A percentile compares a stretch with the other conserved stretches of the same genome.
Conservation (phyloP, 129 eudicot genomes). For the Arctium minus region DNA sequence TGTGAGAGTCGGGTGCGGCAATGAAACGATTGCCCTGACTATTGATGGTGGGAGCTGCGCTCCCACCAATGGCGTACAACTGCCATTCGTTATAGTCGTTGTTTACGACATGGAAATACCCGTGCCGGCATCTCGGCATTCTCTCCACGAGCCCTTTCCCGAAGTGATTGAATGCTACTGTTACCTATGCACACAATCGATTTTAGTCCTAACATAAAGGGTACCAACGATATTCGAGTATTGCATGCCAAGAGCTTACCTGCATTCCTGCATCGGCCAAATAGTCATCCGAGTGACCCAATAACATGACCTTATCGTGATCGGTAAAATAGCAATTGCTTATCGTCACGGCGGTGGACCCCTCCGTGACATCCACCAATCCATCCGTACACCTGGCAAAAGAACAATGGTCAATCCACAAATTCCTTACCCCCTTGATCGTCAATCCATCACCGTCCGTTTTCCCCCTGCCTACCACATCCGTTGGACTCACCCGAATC, state of each 20-base stretch:
- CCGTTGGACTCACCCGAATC: conserved; percentile 87
- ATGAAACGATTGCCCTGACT: conserved; percentile 91
- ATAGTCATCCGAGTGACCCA: conserved; percentile 73
- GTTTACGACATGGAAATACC: conserved; percentile 92
- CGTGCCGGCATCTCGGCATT: conserved; percentile 87
- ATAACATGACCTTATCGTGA: conserved; percentile 78
- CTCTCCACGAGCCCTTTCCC: conserved; percentile 73
- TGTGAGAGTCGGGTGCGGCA: conserved; percentile 55
- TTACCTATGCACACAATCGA: conserved; percentile 43
- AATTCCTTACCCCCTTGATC: conserved; percentile 58
- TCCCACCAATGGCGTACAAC: conserved; percentile 93
- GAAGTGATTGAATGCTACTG: conserved; percentile 84
- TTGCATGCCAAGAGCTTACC: conserved; percentile 34
- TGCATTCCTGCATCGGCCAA: conserved; percentile 83
- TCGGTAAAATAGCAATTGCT: conserved; percentile 71
- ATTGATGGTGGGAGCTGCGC: conserved; percentile 88
- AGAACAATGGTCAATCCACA: conserved; percentile 93
- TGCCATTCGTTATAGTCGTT: conserved; percentile 83
- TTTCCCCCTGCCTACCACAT: conserved; percentile 63
- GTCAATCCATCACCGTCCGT: conserved; percentile 94
- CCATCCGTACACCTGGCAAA: conserved; percentile 89
- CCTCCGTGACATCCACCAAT: conserved; percentile 68
- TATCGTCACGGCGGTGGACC: conserved; percentile 85
- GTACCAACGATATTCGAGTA: not conserved
- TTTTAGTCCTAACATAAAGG: not conserved